Evolutionary conservation across 805 yeast genomes (phyloP).

Genomic region (Wickerhamomyces bisporus): DNA sequence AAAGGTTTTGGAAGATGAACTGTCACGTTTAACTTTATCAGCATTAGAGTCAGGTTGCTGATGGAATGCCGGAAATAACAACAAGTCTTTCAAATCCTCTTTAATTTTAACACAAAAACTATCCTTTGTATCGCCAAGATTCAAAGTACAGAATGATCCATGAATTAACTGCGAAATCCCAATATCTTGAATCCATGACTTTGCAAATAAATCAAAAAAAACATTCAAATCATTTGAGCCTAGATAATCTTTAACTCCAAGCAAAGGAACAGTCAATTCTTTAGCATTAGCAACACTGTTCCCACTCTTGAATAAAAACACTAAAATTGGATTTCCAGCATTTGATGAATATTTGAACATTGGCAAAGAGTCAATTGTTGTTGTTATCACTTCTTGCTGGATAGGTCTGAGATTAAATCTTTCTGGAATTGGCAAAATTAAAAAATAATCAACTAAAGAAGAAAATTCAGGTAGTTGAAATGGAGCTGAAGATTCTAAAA

Average conservation of each 20-base stretch:
- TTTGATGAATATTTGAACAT: constrained; percentile 24
- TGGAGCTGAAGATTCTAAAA: constrained; percentile 31
- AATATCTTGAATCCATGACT: constrained; percentile 32
- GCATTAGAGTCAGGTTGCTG: not conserved
- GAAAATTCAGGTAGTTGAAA: constrained; percentile 33
- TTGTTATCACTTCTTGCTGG: constrained; percentile 8
- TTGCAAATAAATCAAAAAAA: constrained; percentile 39
- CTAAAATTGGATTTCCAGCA: constrained; percentile 31
- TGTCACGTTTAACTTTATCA: not conserved
- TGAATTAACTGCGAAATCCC: constrained; percentile 31
- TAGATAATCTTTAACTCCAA: constrained; percentile 5
- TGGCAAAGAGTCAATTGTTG: constrained; percentile 16
- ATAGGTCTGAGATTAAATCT: constrained; percentile 15
- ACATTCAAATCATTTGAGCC: constrained; percentile 8
- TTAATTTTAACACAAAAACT: constrained; percentile 37
- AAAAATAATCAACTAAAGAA: constrained; percentile 31
- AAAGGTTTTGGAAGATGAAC: not conserved
- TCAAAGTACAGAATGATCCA: constrained; percentile 40
- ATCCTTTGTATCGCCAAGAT: constrained; percentile 12
- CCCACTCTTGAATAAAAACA: constrained; percentile 31
- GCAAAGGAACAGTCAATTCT: constrained; percentile 11
- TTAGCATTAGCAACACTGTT: constrained; percentile 7
- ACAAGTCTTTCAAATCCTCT: constrained; percentile 26
- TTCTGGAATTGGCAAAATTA: constrained; percentile 32
- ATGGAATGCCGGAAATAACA: constrained; percentile 25